These are phyloP conservation scores for Penicillium freii DNA, from an alignment of 2,329 filamentous ascomycete species.

Conservation along the genomic window DNA sequence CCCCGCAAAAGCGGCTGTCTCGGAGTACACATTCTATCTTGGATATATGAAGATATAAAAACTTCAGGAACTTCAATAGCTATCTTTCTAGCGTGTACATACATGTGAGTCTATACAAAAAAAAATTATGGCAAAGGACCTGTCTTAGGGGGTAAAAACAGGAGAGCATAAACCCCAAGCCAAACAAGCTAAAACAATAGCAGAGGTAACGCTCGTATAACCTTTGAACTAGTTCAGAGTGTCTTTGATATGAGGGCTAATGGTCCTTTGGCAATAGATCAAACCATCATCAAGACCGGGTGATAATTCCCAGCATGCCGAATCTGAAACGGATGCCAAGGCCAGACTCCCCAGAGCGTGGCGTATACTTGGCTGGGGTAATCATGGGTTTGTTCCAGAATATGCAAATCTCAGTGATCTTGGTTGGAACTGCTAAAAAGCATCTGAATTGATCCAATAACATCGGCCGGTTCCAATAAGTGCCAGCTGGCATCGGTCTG, in stretches of 20 bases:
- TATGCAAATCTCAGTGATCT: slow-evolving; percentile 22
- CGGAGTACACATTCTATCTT: neutral
- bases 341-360: neutral
- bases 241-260: neutral
- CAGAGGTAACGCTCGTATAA: neutral
- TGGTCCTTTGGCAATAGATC: neutral
- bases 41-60: neutral
- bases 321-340: neutral
- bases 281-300: neutral
- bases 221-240: neutral
- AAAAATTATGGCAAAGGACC: neutral
- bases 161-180: neutral
- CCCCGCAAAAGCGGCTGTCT: slow-evolving; percentile 6
- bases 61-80: neutral
- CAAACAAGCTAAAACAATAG: neutral
- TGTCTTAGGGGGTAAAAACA: neutral
- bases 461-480: slow-evolving; percentile 81
- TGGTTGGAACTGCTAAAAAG: slow-evolving; percentile 49
- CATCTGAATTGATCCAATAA: slow-evolving; percentile 64
- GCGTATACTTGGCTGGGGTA: neutral
- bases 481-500: slow-evolving; percentile 89
- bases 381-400: neutral
- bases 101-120: neutral
- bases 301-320: neutral
- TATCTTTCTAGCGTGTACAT: neutral